A percentile compares a stretch with the other conserved stretches of the same genome.
Evolutionary conservation across 1,139 yeast species (phyloP).

Genomic region (Geotrichum klebahnii): DNA sequence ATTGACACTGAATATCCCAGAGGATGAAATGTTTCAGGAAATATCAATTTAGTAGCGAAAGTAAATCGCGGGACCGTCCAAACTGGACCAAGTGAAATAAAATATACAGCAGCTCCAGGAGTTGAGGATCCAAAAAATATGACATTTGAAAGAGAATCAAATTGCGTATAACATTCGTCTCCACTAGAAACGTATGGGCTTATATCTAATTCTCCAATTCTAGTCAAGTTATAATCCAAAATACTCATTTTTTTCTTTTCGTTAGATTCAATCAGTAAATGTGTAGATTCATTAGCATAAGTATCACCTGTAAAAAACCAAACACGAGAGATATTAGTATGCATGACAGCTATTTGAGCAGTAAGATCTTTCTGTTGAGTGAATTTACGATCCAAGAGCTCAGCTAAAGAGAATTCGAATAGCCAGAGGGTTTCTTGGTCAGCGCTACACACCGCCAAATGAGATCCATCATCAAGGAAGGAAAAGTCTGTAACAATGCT

Average conservation of each 20-base stretch:
- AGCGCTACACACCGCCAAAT: conserved; percentile 4
- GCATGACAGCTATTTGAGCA: background rate
- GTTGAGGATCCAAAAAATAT: conserved; percentile 11
- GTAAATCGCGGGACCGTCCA: conserved; percentile 1
- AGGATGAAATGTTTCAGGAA: conserved; percentile 12
- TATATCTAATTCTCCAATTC: conserved; percentile 2
- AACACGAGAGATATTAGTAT: background rate
- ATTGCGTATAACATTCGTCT: conserved; percentile 1
- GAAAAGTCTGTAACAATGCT: conserved; percentile 7
- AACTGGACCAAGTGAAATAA: background rate
- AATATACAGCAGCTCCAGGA: conserved; percentile 3
- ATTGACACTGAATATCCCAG: conserved; percentile 16
- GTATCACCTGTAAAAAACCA: conserved; percentile 9
- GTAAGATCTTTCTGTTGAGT: background rate
- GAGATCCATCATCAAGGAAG: conserved; percentile 6
- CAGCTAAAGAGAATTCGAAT: conserved; percentile 1
- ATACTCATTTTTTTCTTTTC: background rate
- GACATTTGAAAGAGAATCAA: conserved; percentile 10
- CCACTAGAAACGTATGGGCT: background rate
- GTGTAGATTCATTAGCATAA: background rate
- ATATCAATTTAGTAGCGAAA: conserved; percentile 7
- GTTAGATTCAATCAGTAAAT: background rate
- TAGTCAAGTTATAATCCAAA: conserved; percentile 1
- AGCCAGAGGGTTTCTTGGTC: background rate
- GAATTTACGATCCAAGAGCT: conserved; percentile 8